These are phyloP conservation scores for Tubosaeta brunneosetosa DNA, from an alignment of 768 basidiomycete species.

Conservation along the genomic window DNA sequence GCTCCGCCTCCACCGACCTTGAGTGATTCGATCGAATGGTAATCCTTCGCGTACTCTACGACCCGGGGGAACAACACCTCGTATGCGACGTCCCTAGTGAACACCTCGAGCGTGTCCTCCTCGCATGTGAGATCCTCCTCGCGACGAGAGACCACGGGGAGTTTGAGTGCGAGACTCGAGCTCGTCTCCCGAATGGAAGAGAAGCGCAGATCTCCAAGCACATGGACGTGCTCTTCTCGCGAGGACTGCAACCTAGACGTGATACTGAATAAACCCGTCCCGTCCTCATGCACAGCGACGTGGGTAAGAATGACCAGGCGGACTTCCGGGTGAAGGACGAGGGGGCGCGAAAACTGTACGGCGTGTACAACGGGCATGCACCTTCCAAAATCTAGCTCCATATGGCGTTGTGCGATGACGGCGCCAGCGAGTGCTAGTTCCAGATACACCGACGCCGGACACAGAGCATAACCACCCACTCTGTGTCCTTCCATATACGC, in stretches of 20 bases:
- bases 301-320: constrained; percentile 34
- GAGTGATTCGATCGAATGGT: constrained; percentile 54
- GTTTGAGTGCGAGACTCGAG: constrained; percentile 35
- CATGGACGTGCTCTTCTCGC: constrained; percentile 37
- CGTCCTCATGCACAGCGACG: constrained; percentile 35
- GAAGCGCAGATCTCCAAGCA: constrained; percentile 43
- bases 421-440: constrained; percentile 51
- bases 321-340: constrained; percentile 41
- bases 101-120: constrained; percentile 38
- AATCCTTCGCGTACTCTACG: constrained; percentile 56
- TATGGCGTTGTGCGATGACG: constrained; percentile 32
- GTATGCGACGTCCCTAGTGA: constrained; percentile 55
- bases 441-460: constrained; percentile 63
- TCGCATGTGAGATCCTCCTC: constrained; percentile 29
- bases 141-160: constrained; percentile 34
- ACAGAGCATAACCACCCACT: constrained; percentile 53
- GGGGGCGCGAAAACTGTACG: constrained; percentile 48
- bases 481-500: constrained; percentile 50
- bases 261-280: constrained; percentile 42
- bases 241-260: constrained; percentile 35
- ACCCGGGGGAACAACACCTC: constrained; percentile 65
- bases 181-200: constrained; percentile 28
- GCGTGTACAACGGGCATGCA: constrained; percentile 36
- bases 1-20: constrained; percentile 43
- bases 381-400: constrained; percentile 30